phyloP scores from a whole-genome alignment of 805 yeast genomes.

The Crinitomyces ghanaensis region DNA sequence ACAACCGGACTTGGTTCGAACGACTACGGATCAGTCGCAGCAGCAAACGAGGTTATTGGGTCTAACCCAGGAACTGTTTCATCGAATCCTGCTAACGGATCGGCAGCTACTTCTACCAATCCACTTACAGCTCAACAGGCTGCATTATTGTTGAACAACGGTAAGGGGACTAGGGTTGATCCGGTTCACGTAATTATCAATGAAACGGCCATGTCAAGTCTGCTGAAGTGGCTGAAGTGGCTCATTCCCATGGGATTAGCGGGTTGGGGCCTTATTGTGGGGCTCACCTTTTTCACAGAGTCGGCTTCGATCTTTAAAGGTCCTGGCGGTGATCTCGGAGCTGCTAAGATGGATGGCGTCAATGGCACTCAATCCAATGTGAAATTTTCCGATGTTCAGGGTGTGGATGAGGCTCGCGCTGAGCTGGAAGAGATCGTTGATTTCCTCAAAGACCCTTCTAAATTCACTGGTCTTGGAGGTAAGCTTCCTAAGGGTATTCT shows the following conservation, averaged over 20 bases:
- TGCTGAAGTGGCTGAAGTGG: constrained; percentile 86
- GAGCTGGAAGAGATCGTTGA: constrained; percentile 98
- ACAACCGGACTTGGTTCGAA: constrained; percentile 2
- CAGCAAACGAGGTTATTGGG: neutral
- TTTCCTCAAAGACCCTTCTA: constrained; percentile 89
- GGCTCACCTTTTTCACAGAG: constrained; percentile 70
- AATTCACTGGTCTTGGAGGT: constrained; percentile 94
- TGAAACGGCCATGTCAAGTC: constrained; percentile 66
- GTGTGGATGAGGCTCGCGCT: constrained; percentile 96
- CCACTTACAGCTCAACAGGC: constrained; percentile 3
- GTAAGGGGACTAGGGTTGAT: constrained; percentile 34
- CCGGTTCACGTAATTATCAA: constrained; percentile 92
- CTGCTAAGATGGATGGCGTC: constrained; percentile 61
- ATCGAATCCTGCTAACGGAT: constrained; percentile 1
- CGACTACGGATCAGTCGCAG: constrained; percentile 1
- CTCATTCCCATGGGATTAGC: constrained; percentile 67
- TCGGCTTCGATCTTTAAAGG: constrained; percentile 67
- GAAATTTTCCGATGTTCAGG: constrained; percentile 85
- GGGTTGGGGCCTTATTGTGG: constrained; percentile 71
- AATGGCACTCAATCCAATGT: constrained; percentile 82
- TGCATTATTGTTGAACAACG: too few species aligned
- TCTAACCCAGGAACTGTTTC: neutral
- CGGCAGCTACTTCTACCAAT: constrained; percentile 1
- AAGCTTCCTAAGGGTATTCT: constrained; percentile 95
- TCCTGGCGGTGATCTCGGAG: constrained; percentile 25